Percentiles rank a stretch among this genome's conserved stretches.
These are phyloP conservation scores for Thamnidium elegans DNA, from an alignment of 192 early-diverging fungal species.

Conservation along the genomic window DNA sequence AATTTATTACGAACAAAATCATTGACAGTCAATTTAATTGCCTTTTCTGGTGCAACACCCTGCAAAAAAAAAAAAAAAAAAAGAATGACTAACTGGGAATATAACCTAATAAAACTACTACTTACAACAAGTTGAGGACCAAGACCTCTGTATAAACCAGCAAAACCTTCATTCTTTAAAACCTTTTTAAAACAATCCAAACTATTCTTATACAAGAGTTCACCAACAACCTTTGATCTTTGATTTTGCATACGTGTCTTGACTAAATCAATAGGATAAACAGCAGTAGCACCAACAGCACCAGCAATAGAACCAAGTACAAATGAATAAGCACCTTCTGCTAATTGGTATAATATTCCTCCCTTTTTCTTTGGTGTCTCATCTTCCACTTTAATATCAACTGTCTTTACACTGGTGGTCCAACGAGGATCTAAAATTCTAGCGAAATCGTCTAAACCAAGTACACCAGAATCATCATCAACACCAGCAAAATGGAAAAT, in stretches of 20 bases:
- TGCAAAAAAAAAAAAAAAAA: slow-evolving; percentile 20
- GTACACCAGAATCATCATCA: slow-evolving; percentile 44
- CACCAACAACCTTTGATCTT: slow-evolving; percentile 83
- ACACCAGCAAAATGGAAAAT: slow-evolving; percentile 66
- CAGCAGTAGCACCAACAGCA: slow-evolving; percentile 89
- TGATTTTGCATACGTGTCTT: slow-evolving; percentile 99
- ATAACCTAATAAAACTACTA: background rate
- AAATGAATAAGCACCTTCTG: slow-evolving; percentile 51
- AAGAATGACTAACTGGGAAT: background rate
- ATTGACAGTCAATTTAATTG: slow-evolving; percentile 97
- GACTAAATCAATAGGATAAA: slow-evolving; percentile 97
- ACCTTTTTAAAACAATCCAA: slow-evolving; percentile 96
- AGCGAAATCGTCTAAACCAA: slow-evolving; percentile 48
- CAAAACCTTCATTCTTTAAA: slow-evolving; percentile 83
- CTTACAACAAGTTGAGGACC: slow-evolving; percentile 85
- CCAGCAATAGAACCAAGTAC: slow-evolving; percentile 85
- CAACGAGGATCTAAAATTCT: slow-evolving; percentile 55
- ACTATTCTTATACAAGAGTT: slow-evolving; percentile 92
- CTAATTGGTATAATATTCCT: slow-evolving; percentile 29
- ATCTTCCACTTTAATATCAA: slow-evolving; percentile 6
- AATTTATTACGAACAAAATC: slow-evolving; percentile 78
- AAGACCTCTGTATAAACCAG: slow-evolving; percentile 89
- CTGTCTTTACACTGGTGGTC: slow-evolving; percentile 30
- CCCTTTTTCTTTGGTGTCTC: slow-evolving; percentile 9
- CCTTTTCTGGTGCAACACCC: slow-evolving; percentile 97